Percentiles rank a stretch among this genome's conserved stretches.
Conservation (phyloP, 345 rosid genomes). For the Luvunga scandens region DNA sequence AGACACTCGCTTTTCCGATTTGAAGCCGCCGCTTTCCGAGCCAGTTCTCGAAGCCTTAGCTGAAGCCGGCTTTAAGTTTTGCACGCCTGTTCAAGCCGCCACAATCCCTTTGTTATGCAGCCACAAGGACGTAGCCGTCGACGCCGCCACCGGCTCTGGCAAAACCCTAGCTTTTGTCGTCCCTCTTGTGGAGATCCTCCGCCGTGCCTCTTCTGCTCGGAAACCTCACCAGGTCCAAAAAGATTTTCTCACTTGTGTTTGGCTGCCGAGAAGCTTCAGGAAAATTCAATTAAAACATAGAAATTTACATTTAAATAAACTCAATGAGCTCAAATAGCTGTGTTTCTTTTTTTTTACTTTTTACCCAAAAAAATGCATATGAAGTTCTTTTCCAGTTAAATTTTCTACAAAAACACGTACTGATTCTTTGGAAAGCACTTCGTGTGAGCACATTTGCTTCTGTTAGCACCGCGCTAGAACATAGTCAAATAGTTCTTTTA, state of each 20-base stretch:
- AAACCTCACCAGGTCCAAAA: conserved; percentile 65
- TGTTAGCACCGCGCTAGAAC: background rate
- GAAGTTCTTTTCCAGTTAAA: background rate
- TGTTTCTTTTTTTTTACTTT: background rate
- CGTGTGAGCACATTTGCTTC: background rate
- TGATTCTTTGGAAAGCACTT: background rate
- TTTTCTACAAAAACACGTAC: background rate
- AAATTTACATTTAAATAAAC: background rate
- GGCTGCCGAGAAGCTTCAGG: background rate
- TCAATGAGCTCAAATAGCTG: background rate
- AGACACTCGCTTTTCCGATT: conserved; percentile 70
- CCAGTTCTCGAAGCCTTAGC: conserved; percentile 56
- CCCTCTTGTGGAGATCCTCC: conserved; percentile 77
- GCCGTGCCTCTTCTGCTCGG: conserved; percentile 57
- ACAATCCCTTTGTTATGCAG: conserved; percentile 82
- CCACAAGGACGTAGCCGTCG: conserved; percentile 89
- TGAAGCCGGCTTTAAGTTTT: conserved; percentile 59
- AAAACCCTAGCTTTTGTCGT: conserved; percentile 87
- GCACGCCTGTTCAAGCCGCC: conserved; percentile 94
- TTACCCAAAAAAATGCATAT: background rate
- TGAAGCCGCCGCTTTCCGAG: conserved; percentile 62
- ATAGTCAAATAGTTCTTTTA: background rate
- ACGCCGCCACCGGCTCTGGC: conserved; percentile 95
- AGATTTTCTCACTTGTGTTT: background rate
- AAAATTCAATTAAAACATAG: background rate